Base-by-base conservation (phyloP, 345 rosid species). In the Dovyalis caffra region DNA sequence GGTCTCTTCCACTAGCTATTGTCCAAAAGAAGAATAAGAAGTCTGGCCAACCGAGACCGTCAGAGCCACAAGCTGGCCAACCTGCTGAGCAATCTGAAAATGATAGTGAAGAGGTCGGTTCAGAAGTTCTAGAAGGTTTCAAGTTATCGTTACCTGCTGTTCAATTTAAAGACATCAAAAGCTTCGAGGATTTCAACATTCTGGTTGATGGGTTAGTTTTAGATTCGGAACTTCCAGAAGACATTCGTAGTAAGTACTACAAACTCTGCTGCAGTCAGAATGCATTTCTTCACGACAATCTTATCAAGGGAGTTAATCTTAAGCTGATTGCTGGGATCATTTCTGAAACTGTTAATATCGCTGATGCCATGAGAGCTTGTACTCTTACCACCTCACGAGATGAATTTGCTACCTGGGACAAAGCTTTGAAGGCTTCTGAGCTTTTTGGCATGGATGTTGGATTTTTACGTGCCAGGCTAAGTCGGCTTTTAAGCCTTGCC, bases 31-130 rank as follows among this genome's bases (percentile, higher is more conserved):
- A 76, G 68, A 86, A 81, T 47, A 87, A 69, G 71, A 82, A 33
- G 56, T 74, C 85, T 38, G 43, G 66, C 72, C 80, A 70, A n/a
- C 81, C 61, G 25, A 78, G 64, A 67, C 68, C 81, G 29, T 76
- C 73, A 31, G 76, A 74, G 71, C 78, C 58, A 34, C 71, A 68
- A 43, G 56, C 28, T 34, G 77, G 78, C 66, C 79, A 56, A 78
- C 70, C 74, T 65, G 77, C 81, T 1, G 88, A 88, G 78, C 89
- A 80, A 72, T 87, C 88, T 61, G 92, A 83, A 80, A 86, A 85
- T 63, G 93, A 89, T 58, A 89, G 91, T 32, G 90, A 87, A 76
- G 93, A 88, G 34, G 90, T 86, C 62, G 89, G 85, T 75, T 89
- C 91, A 4, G 91, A 86, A 86, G 90, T 87, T 85, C 73, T 85